phyloP scores from a whole-genome alignment of 345 rosid genomes.

The Camelina hispida region DNA sequence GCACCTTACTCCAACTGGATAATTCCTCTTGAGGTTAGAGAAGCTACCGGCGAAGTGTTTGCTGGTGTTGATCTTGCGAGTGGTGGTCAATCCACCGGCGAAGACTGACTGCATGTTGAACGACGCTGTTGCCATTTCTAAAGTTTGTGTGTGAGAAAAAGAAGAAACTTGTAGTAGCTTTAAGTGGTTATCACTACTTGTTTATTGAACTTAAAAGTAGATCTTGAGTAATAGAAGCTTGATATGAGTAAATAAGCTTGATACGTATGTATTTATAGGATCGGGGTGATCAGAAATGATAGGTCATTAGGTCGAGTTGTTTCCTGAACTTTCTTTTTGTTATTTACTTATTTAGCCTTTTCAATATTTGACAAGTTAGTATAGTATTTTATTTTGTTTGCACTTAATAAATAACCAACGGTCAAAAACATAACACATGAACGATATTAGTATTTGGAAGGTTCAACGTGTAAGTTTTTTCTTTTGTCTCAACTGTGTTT shows the following conservation, averaged over 20 bases:
- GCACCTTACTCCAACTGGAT: constrained; percentile 47
- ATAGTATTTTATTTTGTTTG: not conserved
- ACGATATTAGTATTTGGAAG: not conserved
- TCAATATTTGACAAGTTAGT: not conserved
- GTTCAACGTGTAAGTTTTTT: not conserved
- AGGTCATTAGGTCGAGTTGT: constrained; percentile 26
- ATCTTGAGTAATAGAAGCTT: constrained; percentile 24
- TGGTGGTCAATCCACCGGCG: constrained; percentile 32
- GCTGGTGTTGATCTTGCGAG: constrained; percentile 36
- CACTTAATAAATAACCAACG: not conserved
- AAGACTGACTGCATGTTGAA: constrained; percentile 53
- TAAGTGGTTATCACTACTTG: not conserved
- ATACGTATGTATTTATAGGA: constrained; percentile 39
- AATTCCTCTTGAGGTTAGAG: constrained; percentile 41
- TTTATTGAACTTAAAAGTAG: not conserved
- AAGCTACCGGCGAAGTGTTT: constrained; percentile 34
- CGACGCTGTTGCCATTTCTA: constrained; percentile 52
- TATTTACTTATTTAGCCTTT: constrained; percentile 36
- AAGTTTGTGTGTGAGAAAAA: not conserved
- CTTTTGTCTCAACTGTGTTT: too few relatives aligned
- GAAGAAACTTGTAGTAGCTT: not conserved
- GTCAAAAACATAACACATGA: constrained; percentile 30
- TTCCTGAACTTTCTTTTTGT: constrained; percentile 21
- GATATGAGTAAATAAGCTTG: constrained; percentile 8
- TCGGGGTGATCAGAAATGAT: constrained; percentile 20